Percentiles rank a stretch among this genome's conserved stretches.
Evolutionary conservation across 1,284 basidiomycete species (phyloP).

Genomic region (Ustilago hordei): DNA sequence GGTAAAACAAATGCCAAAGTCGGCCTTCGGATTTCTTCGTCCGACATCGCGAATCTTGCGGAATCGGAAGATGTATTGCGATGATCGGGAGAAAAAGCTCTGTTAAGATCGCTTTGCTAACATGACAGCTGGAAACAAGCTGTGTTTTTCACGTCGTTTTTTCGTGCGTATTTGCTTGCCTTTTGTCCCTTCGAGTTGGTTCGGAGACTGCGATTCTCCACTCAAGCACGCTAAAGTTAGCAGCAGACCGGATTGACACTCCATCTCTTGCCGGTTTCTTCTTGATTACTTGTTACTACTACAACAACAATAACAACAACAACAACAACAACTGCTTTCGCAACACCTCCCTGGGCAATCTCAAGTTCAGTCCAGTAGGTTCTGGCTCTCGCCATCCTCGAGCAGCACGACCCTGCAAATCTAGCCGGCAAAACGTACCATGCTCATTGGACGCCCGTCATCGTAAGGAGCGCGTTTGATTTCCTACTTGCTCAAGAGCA

Average conservation of each 20-base stretch:
- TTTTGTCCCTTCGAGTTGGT: background rate
- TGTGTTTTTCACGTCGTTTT: background rate
- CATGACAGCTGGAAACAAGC: background rate
- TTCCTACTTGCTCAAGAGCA: background rate
- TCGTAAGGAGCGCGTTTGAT: background rate
- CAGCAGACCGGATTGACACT: background rate
- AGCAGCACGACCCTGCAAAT: background rate
- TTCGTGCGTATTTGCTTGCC: background rate
- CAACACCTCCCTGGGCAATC: background rate
- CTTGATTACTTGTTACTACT: background rate
- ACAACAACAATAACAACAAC: too few relatives aligned
- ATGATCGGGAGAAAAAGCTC: background rate
- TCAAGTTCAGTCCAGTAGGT: background rate
- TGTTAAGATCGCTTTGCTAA: too few relatives aligned
- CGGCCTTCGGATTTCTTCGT: conserved; percentile 27
- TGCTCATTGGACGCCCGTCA: background rate
- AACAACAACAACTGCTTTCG: background rate
- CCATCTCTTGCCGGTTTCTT: background rate
- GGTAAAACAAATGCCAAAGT: conserved; percentile 1
- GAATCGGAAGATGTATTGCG: background rate
- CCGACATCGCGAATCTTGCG: conserved; percentile 4
- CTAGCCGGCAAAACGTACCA: background rate
- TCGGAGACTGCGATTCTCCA: background rate
- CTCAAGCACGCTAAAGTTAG: conserved; percentile 1
- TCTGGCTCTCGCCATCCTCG: background rate